phyloP scores from a whole-genome alignment of 139 green algal species.

The Tetraselmis striata region DNA sequence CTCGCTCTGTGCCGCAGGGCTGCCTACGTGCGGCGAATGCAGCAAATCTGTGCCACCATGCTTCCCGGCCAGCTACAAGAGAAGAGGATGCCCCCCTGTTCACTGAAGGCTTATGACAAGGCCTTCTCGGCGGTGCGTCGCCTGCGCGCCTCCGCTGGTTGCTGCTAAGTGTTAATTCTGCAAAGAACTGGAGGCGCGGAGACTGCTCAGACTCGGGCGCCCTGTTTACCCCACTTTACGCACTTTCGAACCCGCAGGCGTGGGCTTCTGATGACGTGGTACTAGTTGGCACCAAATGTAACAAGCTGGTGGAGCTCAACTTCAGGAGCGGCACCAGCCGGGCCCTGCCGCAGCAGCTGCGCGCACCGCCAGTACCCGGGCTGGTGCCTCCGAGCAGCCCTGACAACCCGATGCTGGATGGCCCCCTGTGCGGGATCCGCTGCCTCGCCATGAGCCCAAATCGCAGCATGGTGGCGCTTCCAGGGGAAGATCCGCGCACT shows the following conservation, averaged over 20 bases:
- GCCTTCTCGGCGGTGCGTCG: neutral
- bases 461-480: neutral
- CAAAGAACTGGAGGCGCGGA: neutral
- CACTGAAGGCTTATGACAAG: neutral
- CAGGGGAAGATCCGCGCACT: neutral
- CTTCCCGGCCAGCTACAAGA: neutral
- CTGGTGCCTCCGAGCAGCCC: neutral
- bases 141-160: neutral
- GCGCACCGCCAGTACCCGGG: conserved; percentile 1
- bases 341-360: conserved; percentile 8
- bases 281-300: conserved; percentile 63
- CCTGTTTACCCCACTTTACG: neutral
- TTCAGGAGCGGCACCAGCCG: neutral
- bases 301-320: conserved; percentile 43
- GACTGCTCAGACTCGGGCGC: neutral
- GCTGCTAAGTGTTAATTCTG: neutral
- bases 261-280: conserved; percentile 44
- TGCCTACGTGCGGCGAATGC: neutral
- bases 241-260: conserved; percentile 12
- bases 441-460: neutral
- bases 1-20: too few species aligned
- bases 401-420: too few species aligned
- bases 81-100: neutral
- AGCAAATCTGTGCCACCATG: neutral
- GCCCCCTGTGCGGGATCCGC: neutral